Conservation (phyloP, 2,329 filamentous ascomycete genomes). For the Apiospora saccharicola region DNA sequence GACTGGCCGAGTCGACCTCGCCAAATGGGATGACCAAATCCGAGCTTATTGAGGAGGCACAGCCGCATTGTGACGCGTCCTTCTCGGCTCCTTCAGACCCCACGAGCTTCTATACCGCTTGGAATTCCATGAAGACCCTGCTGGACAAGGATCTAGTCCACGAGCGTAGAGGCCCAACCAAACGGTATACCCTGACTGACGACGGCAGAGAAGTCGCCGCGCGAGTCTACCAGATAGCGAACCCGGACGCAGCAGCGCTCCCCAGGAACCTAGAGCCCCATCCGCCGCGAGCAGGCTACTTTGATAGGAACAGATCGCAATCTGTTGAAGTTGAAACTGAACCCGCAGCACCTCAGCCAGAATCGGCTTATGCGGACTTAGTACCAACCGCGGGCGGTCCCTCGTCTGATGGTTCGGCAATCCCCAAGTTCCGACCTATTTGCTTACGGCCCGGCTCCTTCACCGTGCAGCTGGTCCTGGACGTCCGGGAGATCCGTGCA, state of each 20-base stretch:
- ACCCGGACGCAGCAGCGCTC: conserved; percentile 31
- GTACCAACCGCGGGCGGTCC: conserved; percentile 49
- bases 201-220: conserved; percentile 79
- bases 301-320: conserved; percentile 29
- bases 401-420: conserved; percentile 33
- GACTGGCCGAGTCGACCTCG: conserved; percentile 65
- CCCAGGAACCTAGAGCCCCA: conserved; percentile 13
- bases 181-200: conserved; percentile 75
- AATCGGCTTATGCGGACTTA: conserved; percentile 42
- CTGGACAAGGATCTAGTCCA: conserved; percentile 76
- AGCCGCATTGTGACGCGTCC: conserved; percentile 76
- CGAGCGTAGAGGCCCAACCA: conserved; percentile 71
- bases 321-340: conserved; percentile 35
- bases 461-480: conserved; percentile 75
- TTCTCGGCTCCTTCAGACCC: conserved; percentile 73
- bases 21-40: conserved; percentile 69
- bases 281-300: conserved; percentile 1
- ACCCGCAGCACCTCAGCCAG: conserved; percentile 23
- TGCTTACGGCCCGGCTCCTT: conserved; percentile 70
- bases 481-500: conserved; percentile 77
- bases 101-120: conserved; percentile 78
- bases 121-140: conserved; percentile 83
- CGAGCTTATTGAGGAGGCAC: conserved; percentile 72
- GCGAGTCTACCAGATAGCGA: conserved; percentile 62
- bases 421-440: conserved; percentile 66